A percentile compares a stretch with the other conserved stretches of the same genome.
These are phyloP conservation scores for Hanseniaspora meyeri DNA, from an alignment of 805 yeast species.

Conservation along the genomic window DNA sequence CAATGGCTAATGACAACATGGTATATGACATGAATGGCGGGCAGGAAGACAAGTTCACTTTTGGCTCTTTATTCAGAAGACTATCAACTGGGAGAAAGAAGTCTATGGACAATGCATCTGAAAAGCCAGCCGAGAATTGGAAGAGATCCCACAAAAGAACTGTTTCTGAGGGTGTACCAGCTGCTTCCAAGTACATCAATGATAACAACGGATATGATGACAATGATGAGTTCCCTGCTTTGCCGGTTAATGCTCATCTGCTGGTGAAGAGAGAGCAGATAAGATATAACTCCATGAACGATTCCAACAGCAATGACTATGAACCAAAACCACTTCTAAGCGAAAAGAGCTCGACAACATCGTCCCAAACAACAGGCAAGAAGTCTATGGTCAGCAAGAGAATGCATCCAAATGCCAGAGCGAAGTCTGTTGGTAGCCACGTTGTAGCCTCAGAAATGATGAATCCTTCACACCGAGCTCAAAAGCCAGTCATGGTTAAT, in stretches of 20 bases:
- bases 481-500: slow-evolving; percentile 17
- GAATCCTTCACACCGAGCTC: slow-evolving; percentile 11
- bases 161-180: slow-evolving; percentile 29
- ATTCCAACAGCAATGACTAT: background rate
- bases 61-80: slow-evolving; percentile 28
- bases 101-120: background rate
- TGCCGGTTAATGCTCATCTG: slow-evolving; percentile 27
- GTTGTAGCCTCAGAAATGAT: slow-evolving; percentile 28
- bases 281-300: slow-evolving; percentile 18
- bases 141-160: slow-evolving; percentile 28
- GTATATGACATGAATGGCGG: background rate
- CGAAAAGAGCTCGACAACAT: slow-evolving; percentile 14
- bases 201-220: slow-evolving; percentile 11
- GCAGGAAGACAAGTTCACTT: slow-evolving; percentile 20
- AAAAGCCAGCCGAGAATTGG: slow-evolving; percentile 13
- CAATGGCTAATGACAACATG: background rate
- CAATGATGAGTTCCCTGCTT: slow-evolving; percentile 25
- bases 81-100: slow-evolving; percentile 25
- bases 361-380: slow-evolving; percentile 19
- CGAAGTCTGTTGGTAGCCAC: slow-evolving; percentile 72
- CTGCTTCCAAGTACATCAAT: slow-evolving; percentile 3
- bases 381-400: slow-evolving; percentile 23
- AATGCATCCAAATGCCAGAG: slow-evolving; percentile 73
- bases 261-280: slow-evolving; percentile 22
- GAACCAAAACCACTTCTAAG: background rate